Evolutionary conservation across 345 rosid genomes (phyloP), one percentile per base, ranked within the genome.

Genomic region (Turritis glabra): DNA sequence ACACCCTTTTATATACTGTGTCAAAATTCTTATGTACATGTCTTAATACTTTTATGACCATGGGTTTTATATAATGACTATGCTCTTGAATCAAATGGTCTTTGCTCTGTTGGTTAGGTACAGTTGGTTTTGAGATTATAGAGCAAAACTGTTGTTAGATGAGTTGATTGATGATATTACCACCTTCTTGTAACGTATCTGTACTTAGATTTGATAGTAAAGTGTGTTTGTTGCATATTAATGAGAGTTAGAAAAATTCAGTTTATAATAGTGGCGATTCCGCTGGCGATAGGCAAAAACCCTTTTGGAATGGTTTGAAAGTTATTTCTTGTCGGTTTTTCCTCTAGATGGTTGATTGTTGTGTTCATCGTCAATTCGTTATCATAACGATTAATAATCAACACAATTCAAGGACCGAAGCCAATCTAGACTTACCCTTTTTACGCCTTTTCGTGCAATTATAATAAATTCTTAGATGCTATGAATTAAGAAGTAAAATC

Each of bases 1-100:
- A 67, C 21, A 70, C 68, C 65, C 69, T 59, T 67, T 68, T 80
- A 75, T 82, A 69, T 64, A 78, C 72, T 78, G 76, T 89, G 77
- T 81, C 82, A 18, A 65, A 77, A 72, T 29, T 65, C 58, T 65
- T 78, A 72, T 88, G 92, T 91, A 87, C 89, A 87, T 83, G 83
- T 82, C 57, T 58, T 66, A 51, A 50, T 66, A 72, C 73, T 63
- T 72, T 65, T 58, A 71, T 71, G 52, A 70, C 60, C 25, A 47
- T 64, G 56, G 66, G 68, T 30, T 61, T 50, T 77, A 72, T 65
- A 59, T 66, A 59, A 38, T 55, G 63, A 56, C 33, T 46, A 50
- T 71, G 72, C 61, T 77, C 30, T 71, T 48, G 25, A 48, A 48
- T 48, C 67, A 70, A 17, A 27, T 76, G 52, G 66, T 69, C 32